phyloP scores from a whole-genome alignment of 2,329 filamentous ascomycete genomes.

The Aspergillus candidus region DNA sequence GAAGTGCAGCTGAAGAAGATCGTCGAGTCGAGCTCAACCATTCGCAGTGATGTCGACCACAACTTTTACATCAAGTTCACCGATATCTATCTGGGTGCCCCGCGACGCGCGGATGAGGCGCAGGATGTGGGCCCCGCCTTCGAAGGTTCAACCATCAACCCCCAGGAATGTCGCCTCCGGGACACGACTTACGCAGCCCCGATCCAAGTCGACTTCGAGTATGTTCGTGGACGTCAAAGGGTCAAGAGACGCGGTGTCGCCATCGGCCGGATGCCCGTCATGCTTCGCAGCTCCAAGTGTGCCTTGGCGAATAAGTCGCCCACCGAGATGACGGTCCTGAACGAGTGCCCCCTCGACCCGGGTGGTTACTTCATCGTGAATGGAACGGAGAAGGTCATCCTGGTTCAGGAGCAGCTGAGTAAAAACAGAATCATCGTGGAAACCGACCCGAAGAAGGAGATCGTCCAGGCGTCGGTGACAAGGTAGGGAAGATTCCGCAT shows the following conservation, averaged over 20 bases:
- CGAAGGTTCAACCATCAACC: slow-evolving; percentile 59
- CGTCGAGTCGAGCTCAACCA: slow-evolving; percentile 79
- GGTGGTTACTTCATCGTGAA: slow-evolving; percentile 98
- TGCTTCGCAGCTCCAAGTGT: slow-evolving; percentile 94
- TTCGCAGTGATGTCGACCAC: slow-evolving; percentile 86
- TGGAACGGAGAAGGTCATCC: slow-evolving; percentile 95
- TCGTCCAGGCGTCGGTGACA: slow-evolving; percentile 92
- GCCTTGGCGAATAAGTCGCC: slow-evolving; percentile 78
- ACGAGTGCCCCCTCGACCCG: slow-evolving; percentile 92
- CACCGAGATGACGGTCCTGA: slow-evolving; percentile 80
- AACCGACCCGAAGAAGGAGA: slow-evolving; percentile 81
- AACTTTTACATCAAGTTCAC: slow-evolving; percentile 91
- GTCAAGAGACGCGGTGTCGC: slow-evolving; percentile 66
- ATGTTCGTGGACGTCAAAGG: slow-evolving; percentile 74
- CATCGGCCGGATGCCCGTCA: slow-evolving; percentile 89
- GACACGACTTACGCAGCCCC: slow-evolving; percentile 98
- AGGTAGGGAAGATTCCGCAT: slow-evolving; percentile 34
- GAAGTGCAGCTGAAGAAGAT: slow-evolving; percentile 97
- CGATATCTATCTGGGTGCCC: slow-evolving; percentile 79
- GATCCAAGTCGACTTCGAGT: slow-evolving; percentile 87
- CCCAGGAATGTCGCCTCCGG: slow-evolving; percentile 91
- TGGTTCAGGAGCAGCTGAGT: slow-evolving; percentile 97
- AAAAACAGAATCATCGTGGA: slow-evolving; percentile 99
- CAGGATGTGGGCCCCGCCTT: slow-evolving; percentile 44
- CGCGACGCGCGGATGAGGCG: slow-evolving; percentile 70